phyloP scores from a whole-genome alignment of 345 rosid species.

The Trapa bicornis region DNA sequence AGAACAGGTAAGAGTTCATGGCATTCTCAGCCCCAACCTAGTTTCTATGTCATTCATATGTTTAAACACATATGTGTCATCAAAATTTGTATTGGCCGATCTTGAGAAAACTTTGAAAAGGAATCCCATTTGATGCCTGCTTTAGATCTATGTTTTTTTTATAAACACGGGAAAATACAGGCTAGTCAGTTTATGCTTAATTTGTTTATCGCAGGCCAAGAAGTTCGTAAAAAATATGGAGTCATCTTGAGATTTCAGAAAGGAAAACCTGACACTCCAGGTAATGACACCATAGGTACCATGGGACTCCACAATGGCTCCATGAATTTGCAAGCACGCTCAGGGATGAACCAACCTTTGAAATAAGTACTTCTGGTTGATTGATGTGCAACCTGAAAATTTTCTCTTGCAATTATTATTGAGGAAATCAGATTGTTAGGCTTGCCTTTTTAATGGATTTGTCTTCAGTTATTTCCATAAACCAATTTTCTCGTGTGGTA shows the following conservation, averaged over 20 bases:
- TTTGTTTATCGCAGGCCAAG: constrained; percentile 37
- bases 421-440: not conserved
- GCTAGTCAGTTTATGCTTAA: not conserved
- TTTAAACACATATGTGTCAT: too few species aligned
- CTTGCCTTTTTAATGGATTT: too few species aligned
- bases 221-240: constrained; percentile 37
- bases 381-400: not conserved
- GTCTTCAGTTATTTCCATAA: too few species aligned
- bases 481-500: too few species aligned
- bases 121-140: not conserved
- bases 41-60: too few species aligned
- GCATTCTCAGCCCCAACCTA: too few species aligned
- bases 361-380: not conserved
- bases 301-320: not conserved
- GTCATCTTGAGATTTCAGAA: constrained; percentile 27
- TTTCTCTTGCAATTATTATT: not conserved
- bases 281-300: not conserved
- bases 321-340: not conserved
- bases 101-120: too few species aligned
- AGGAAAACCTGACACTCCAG: not conserved
- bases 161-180: too few species aligned
- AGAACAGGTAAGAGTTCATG: constrained; percentile 51
- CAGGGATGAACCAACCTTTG: not conserved
- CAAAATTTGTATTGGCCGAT: too few species aligned
- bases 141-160: not conserved